phyloP scores from a whole-genome alignment of 371 early-diverging fungal species.

The Mucor velutinosus region DNA sequence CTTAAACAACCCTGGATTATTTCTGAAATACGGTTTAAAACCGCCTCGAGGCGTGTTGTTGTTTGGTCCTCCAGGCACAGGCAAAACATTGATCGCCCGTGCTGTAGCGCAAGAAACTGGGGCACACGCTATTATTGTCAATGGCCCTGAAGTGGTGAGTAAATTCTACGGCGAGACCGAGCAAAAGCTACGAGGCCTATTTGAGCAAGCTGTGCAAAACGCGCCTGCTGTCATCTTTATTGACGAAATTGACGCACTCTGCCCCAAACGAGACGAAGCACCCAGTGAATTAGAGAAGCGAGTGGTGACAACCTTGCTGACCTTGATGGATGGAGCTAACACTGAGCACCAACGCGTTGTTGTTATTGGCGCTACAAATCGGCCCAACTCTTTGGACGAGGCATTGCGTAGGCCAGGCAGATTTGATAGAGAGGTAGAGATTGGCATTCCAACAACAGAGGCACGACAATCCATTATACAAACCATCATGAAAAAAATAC shows the following conservation, averaged over 20 bases:
- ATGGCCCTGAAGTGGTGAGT: conserved; percentile 95
- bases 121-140: conserved; percentile 83
- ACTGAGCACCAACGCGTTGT: conserved; percentile 55
- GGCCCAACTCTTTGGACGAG: conserved; percentile 92
- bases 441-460: conserved; percentile 86
- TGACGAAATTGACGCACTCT: conserved; percentile 98
- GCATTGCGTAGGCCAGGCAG: conserved; percentile 98
- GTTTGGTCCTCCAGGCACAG: conserved; percentile 98
- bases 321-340: conserved; percentile 92
- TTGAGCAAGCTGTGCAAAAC: conserved; percentile 79
- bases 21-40: conserved; percentile 70
- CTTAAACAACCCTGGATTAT: conserved; percentile 75
- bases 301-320: conserved; percentile 95
- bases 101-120: conserved; percentile 87
- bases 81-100: conserved; percentile 94
- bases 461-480: conserved; percentile 79
- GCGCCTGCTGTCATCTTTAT: conserved; percentile 96
- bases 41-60: conserved; percentile 91
- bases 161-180: conserved; percentile 98
- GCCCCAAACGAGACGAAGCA: conserved; percentile 87
- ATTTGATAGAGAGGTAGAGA: conserved; percentile 95
- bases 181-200: conserved; percentile 81
- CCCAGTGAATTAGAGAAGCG: conserved; percentile 83
- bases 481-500: conserved; percentile 70
- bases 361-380: conserved; percentile 97